Conservation (phyloP, 352 stramenopile species). For the Globisporangium apiculatum region DNA sequence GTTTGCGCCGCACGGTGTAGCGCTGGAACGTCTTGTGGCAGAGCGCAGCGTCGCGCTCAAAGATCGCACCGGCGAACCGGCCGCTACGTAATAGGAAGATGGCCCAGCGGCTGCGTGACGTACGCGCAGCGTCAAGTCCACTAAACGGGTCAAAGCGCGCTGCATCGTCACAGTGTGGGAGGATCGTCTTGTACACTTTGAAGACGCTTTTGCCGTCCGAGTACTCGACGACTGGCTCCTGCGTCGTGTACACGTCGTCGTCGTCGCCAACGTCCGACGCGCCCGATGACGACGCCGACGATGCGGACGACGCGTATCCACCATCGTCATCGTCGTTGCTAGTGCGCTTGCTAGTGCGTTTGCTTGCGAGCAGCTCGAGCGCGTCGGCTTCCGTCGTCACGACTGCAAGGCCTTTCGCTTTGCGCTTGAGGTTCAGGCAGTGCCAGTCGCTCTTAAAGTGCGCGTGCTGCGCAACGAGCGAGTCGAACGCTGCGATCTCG, state of each 20-base stretch:
- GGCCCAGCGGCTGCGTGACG: slow-evolving; percentile 66
- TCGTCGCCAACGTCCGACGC: slow-evolving; percentile 41
- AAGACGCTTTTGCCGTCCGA: slow-evolving; percentile 66
- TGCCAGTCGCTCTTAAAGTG: slow-evolving; percentile 85
- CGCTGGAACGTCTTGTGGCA: slow-evolving; percentile 90
- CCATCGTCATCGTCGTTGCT: slow-evolving; percentile 8
- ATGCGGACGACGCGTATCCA: slow-evolving; percentile 23
- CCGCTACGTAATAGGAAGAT: slow-evolving; percentile 90
- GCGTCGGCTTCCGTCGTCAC: slow-evolving; percentile 31
- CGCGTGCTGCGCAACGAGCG: slow-evolving; percentile 72
- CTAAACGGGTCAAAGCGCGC: slow-evolving; percentile 58
- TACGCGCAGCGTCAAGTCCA: slow-evolving; percentile 36
- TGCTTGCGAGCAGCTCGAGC: slow-evolving; percentile 10
- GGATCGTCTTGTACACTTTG: slow-evolving; percentile 71
- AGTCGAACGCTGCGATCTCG: slow-evolving; percentile 53
- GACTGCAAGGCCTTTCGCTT: slow-evolving; percentile 42
- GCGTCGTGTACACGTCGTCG: slow-evolving; percentile 32
- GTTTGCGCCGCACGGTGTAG: slow-evolving; percentile 92
- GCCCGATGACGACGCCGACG: slow-evolving; percentile 32
- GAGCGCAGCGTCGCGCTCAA: slow-evolving; percentile 83
- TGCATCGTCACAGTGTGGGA: slow-evolving; percentile 26
- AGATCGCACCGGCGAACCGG: slow-evolving; percentile 89
- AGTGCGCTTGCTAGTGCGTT: background rate
- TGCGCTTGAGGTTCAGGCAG: slow-evolving; percentile 75
- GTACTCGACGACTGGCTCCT: slow-evolving; percentile 75